Percentiles rank a stretch among this genome's conserved stretches.
phyloP scores from a whole-genome alignment of 2,329 filamentous ascomycete genomes.

The Alternaria angustiovoidea region DNA sequence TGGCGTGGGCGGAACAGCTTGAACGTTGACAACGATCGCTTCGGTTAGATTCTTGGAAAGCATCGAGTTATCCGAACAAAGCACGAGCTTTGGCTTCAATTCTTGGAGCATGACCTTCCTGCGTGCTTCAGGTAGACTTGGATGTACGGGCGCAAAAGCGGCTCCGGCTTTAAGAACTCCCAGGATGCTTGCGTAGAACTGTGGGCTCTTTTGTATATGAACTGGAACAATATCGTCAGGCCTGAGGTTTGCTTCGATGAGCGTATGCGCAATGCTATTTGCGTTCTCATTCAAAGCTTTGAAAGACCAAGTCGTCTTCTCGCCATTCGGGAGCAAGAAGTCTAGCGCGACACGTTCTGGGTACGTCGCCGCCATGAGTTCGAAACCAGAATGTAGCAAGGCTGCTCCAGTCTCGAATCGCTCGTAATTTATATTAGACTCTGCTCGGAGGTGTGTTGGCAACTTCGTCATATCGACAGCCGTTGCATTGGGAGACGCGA shows the following conservation, averaged over 20 bases:
- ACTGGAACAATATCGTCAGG: conserved; percentile 48
- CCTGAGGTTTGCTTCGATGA: conserved; percentile 32
- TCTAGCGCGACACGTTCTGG: conserved; percentile 49
- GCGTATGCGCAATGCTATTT: conserved; percentile 44
- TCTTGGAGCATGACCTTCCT: conserved; percentile 48
- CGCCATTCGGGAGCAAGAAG: conserved; percentile 45
- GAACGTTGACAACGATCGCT: conserved; percentile 29
- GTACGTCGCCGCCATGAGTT: conserved; percentile 41
- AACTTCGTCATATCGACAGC: conserved; percentile 36
- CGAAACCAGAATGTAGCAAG: conserved; percentile 52
- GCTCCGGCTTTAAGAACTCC: conserved; percentile 53
- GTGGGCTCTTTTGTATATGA: conserved; percentile 45
- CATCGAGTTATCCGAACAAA: conserved; percentile 21
- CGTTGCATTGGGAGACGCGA: conserved; percentile 28
- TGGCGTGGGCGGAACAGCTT: conserved; percentile 12
- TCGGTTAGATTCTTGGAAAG: background rate
- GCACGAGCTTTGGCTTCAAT: conserved; percentile 40
- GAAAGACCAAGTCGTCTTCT: conserved; percentile 46
- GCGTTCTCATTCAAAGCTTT: conserved; percentile 38
- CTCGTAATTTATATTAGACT: conserved; percentile 33
- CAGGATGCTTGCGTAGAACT: conserved; percentile 50
- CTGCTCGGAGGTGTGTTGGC: conserved; percentile 31
- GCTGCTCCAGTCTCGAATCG: conserved; percentile 9
- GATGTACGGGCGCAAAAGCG: conserved; percentile 50
- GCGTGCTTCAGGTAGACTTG: conserved; percentile 44